These are phyloP conservation scores for Prunus dulcis DNA, from an alignment of 306 rosid genomes.

Conservation along the genomic window DNA sequence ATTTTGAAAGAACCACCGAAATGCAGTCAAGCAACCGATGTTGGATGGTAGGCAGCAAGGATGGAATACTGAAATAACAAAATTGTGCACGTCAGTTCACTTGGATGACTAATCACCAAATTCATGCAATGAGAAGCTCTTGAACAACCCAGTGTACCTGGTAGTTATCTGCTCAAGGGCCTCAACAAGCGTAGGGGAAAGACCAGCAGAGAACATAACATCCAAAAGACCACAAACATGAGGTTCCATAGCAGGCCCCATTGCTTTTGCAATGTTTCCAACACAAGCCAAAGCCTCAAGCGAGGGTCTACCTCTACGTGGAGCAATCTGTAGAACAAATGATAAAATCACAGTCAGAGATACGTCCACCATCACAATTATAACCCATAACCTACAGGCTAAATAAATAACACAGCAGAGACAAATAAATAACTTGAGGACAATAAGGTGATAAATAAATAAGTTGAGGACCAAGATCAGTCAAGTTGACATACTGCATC, in stretches of 20 bases:
- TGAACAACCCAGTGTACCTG: constrained; percentile 41
- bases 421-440: constrained; percentile 4
- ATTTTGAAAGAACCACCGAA: constrained; percentile 84
- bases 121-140: constrained; percentile 11
- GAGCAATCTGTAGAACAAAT: constrained; percentile 76
- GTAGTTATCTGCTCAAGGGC: constrained; percentile 77
- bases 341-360: constrained; percentile 26
- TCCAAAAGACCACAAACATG: constrained; percentile 89
- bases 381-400: constrained; percentile 19
- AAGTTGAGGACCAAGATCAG: constrained; percentile 13
- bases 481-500: constrained; percentile 71
- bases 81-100: constrained; percentile 15
- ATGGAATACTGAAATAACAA: constrained; percentile 65
- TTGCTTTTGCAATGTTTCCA: constrained; percentile 95
- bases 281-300: constrained; percentile 99
- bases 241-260: constrained; percentile 89
- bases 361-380: constrained; percentile 17
- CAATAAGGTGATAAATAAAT: neutral
- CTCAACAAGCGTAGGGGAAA: constrained; percentile 83
- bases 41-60: constrained; percentile 87
- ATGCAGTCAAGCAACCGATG: constrained; percentile 89
- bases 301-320: constrained; percentile 92
- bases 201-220: constrained; percentile 90
- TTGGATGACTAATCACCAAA: constrained; percentile 12
- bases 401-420: constrained; percentile 12